Conservation (phyloP, 768 basidiomycete species). For the Clitopilus passeckerianus region DNA sequence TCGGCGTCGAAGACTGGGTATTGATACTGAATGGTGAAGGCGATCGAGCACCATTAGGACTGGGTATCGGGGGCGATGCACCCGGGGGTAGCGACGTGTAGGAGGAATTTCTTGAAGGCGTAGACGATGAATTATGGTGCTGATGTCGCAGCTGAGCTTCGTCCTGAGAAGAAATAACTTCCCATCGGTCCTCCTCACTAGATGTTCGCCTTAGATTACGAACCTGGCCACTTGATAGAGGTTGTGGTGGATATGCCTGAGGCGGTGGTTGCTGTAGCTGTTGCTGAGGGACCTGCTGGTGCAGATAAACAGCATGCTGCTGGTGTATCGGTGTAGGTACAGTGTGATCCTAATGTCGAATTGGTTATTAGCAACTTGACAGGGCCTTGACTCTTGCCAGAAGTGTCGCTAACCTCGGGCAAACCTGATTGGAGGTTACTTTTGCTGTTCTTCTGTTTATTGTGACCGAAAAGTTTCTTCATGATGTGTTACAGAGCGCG, state of each 20-base stretch:
- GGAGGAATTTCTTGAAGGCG: slow-evolving; percentile 47
- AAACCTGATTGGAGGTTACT: slow-evolving; percentile 21
- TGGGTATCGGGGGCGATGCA: slow-evolving; percentile 34
- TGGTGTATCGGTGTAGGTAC: slow-evolving; percentile 33
- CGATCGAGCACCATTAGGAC: slow-evolving; percentile 33
- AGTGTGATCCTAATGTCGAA: slow-evolving; percentile 13
- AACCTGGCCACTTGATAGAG: slow-evolving; percentile 5
- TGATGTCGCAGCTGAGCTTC: slow-evolving; percentile 18
- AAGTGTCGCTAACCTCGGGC: slow-evolving; percentile 18
- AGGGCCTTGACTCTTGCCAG: not conserved
- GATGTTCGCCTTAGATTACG: slow-evolving; percentile 15
- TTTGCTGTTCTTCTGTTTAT: slow-evolving; percentile 36
- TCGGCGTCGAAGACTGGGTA: slow-evolving; percentile 9
- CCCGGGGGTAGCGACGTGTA: slow-evolving; percentile 42
- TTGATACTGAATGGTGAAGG: slow-evolving; percentile 41
- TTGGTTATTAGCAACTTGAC: not conserved
- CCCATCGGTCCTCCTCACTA: slow-evolving; percentile 42
- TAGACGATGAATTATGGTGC: slow-evolving; percentile 20
- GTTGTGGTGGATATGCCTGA: slow-evolving; percentile 6
- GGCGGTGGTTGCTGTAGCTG: slow-evolving; percentile 12
- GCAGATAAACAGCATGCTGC: slow-evolving; percentile 26
- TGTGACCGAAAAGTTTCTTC: slow-evolving; percentile 58
- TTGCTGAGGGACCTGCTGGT: slow-evolving; percentile 15
- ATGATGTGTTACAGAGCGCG: slow-evolving; percentile 24
- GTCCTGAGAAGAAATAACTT: slow-evolving; percentile 28